Base-by-base conservation (phyloP, 2,329 filamentous ascomycete species). In the Talaromyces sp. region DNA sequence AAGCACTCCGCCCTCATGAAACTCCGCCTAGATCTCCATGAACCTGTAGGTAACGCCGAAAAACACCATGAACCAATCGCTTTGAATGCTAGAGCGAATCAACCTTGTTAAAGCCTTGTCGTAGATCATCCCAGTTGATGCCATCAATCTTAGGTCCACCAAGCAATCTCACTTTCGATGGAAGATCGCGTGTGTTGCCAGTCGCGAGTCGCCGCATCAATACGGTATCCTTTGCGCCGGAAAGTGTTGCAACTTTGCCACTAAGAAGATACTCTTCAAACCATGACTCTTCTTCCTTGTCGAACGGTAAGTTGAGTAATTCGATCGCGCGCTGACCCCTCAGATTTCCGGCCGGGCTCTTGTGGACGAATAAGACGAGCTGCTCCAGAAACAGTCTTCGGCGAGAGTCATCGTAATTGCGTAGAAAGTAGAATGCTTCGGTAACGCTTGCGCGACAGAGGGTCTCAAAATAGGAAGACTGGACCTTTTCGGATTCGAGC, bases 351-450 rank as follows among this genome's bases (percentile, higher is more conserved):
- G 75, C 69, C 69, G 72, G 70, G 8, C 77, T 75, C 22, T 72
- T 74, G 65, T 90, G 79, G 2, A 89, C 86, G 2, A 82, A 82
- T 9, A 82, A 76, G 4, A 94, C 79, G 8, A 95, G 77, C 66
- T 86, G 83, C 67, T 88, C 85, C 68, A 96, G 88, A 16, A 93
- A 85, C 62, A 82, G 79, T 66, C 84, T 84, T 27, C 88, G 89
- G 14, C 85, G 83, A 58, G 82, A 76, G 11, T 87, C 84, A 11
- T 89, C 84, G 67, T 90, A 85, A 1, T 83, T 84, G 43, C 90
- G 87, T 6, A 88, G 85, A 76, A 92, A 95, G 67, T 87, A 87
- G 64, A 94, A 88, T 2, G 90, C 89, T 71, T 93, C 90, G 0
- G 87, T 85, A 5, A 93, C 82, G 71, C 85, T 91, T 8, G 88